These are phyloP conservation scores for Diaporthe helianthi DNA, from an alignment of 2,329 filamentous ascomycete species.

Conservation along the genomic window DNA sequence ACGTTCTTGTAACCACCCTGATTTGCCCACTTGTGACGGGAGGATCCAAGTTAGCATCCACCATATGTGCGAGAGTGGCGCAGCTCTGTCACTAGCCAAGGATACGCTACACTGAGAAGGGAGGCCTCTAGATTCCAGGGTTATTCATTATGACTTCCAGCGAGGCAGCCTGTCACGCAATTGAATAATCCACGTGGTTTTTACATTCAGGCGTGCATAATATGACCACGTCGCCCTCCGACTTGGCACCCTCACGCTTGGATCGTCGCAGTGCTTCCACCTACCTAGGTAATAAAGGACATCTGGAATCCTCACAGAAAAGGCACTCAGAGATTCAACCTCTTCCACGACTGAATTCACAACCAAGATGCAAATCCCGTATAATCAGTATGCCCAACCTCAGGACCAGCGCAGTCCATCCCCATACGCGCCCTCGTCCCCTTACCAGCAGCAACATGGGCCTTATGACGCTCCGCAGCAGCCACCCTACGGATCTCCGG, in stretches of 20 bases:
- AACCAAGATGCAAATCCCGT: conserved; percentile 25
- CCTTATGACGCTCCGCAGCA: neutral
- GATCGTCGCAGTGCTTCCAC: too few relatives aligned
- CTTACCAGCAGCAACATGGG: conserved; percentile 17
- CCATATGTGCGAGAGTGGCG: neutral
- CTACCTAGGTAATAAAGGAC: too few relatives aligned
- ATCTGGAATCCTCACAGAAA: neutral
- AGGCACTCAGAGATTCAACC: neutral
- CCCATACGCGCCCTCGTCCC: conserved; percentile 17
- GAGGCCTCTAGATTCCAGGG: conserved; percentile 15
- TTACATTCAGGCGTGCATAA: neutral
- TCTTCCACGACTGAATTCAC: too few relatives aligned
- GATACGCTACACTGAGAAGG: conserved; percentile 5
- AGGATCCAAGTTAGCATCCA: conserved; percentile 11
- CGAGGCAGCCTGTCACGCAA: conserved; percentile 4
- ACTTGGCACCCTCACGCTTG: neutral
- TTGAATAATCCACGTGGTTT: neutral
- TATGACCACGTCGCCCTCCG: neutral
- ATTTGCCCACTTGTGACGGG: neutral
- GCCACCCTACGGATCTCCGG: neutral
- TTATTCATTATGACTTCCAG: neutral
- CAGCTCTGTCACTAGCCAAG: neutral
- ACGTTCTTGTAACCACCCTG: too few relatives aligned
- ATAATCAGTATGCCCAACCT: conserved; percentile 17
- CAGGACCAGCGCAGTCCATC: conserved; percentile 6